A percentile compares a stretch with the other conserved stretches of the same genome.
Conservation (phyloP, 2,329 filamentous ascomycete species). For the Nemania serpens region DNA sequence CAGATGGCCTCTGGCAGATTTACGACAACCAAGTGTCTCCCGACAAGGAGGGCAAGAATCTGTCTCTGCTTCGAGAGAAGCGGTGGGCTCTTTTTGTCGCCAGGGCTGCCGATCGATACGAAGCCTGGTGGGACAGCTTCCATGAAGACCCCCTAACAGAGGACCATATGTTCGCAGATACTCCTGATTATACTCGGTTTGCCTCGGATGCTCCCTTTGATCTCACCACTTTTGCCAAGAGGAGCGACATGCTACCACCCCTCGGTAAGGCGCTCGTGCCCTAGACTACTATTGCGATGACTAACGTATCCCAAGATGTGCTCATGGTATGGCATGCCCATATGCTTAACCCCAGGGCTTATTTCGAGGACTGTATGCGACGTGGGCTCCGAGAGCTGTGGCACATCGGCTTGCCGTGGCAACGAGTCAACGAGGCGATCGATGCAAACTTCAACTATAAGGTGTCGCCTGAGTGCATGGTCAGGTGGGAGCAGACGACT, state of each 20-base stretch:
- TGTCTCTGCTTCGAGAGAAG: slow-evolving; percentile 68
- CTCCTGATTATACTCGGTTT: slow-evolving; percentile 43
- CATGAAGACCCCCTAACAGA: slow-evolving; percentile 41
- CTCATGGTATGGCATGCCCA: slow-evolving; percentile 81
- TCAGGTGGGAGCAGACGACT: slow-evolving; percentile 54
- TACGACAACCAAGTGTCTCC: slow-evolving; percentile 50
- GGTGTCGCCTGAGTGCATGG: slow-evolving; percentile 49
- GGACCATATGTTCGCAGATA: slow-evolving; percentile 42
- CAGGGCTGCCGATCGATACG: slow-evolving; percentile 70
- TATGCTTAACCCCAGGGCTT: slow-evolving; percentile 76
- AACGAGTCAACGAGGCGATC: slow-evolving; percentile 60
- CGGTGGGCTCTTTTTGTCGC: slow-evolving; percentile 73
- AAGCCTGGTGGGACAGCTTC: slow-evolving; percentile 63
- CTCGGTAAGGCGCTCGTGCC: slow-evolving; percentile 51
- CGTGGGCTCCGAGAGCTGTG: slow-evolving; percentile 60
- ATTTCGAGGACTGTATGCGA: slow-evolving; percentile 73
- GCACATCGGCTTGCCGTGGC: slow-evolving; percentile 70
- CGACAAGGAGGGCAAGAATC: slow-evolving; percentile 47
- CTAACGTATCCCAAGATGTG: slow-evolving; percentile 58
- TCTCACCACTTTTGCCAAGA: slow-evolving; percentile 43
- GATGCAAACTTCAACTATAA: slow-evolving; percentile 63
- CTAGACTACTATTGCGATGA: slow-evolving; percentile 23
- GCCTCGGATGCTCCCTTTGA: neutral
- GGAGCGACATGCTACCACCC: slow-evolving; percentile 56
- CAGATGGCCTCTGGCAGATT: slow-evolving; percentile 70